Evolutionary conservation across 192 early-diverging fungal genomes (phyloP), one percentile per base, ranked within the genome.

Genomic region (Chytriomyces hyalinus): DNA sequence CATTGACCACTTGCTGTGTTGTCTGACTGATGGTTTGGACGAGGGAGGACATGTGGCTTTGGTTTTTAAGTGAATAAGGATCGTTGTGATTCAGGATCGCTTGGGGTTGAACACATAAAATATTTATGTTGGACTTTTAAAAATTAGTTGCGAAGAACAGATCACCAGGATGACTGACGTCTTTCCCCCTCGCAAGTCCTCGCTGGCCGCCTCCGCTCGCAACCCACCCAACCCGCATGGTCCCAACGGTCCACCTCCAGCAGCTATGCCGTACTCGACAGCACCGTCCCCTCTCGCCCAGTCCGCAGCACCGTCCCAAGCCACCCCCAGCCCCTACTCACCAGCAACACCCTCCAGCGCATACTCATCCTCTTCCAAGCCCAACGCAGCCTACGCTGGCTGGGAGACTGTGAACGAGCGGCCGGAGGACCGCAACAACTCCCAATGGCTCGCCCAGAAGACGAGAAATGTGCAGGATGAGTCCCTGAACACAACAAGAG

Each of bases 401-500:
- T 57, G 53, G 53, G 53, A 57, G 53, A 57, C 15, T 20, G 53
- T 57, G 13, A 20, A 20, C 53, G 53, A 57, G 53, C 53, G 53
- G 20, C 15, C 13, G 53, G 53, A 57, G 53, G 53, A 57, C 53
- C 15, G 53, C 15, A 78, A 86, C 67, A 62, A 80, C 67, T 51
- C 43, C 6, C 53, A 57, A 57, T 85, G 76, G 79, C 75, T 88
- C 22, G 62, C 82, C 6, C 49, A 70, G 28, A 78, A 80, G 67
- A 88, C 87, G 13, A 75, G 62, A 24, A 75, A 82, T 65, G 77
- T 82, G 17, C 85, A 88, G 73, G 74, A 80, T 49, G 85, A 87
- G 59, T 80, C 78, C n/a, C 70, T 87, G 70, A 20, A 78, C 48
- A 80, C 80, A 22, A 67, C 85, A 9, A 71, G 85, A 7, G 62